A percentile compares a stretch with the other conserved stretches of the same genome.
Conservation (phyloP, 805 yeast genomes). For the Metschnikowia colocasiae region DNA sequence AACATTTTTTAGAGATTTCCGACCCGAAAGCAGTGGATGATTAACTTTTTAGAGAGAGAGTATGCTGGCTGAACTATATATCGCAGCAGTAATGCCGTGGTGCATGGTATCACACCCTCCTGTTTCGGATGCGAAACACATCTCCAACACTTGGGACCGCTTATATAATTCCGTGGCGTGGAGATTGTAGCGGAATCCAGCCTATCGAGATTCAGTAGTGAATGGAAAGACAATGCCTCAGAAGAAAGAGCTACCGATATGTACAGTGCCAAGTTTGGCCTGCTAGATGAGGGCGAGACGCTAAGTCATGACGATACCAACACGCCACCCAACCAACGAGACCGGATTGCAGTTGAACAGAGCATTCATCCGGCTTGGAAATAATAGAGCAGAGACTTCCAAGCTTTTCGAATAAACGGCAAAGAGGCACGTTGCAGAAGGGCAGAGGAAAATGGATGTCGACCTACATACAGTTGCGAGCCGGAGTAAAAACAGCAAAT, state of each 20-base stretch:
- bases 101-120: neutral
- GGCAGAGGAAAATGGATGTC: neutral
- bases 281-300: neutral
- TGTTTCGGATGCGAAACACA: constrained; percentile 5
- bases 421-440: neutral
- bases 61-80: neutral
- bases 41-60: neutral
- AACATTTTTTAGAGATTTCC: neutral
- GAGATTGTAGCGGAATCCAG: neutral
- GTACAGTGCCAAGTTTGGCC: neutral
- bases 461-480: neutral
- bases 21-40: neutral
- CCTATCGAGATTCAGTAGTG: neutral
- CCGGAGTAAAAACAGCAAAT: neutral
- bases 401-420: too few species aligned
- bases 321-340: neutral
- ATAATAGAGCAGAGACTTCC: neutral
- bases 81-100: neutral
- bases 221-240: neutral
- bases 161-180: neutral
- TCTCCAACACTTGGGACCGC: neutral
- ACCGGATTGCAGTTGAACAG: neutral
- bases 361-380: neutral
- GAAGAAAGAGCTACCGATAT: neutral
- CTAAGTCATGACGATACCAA: too few species aligned